Percentiles rank a stretch among this genome's conserved stretches.
Conservation (phyloP, 2,329 filamentous ascomycete species). For the Aspergillus brasiliensis region DNA sequence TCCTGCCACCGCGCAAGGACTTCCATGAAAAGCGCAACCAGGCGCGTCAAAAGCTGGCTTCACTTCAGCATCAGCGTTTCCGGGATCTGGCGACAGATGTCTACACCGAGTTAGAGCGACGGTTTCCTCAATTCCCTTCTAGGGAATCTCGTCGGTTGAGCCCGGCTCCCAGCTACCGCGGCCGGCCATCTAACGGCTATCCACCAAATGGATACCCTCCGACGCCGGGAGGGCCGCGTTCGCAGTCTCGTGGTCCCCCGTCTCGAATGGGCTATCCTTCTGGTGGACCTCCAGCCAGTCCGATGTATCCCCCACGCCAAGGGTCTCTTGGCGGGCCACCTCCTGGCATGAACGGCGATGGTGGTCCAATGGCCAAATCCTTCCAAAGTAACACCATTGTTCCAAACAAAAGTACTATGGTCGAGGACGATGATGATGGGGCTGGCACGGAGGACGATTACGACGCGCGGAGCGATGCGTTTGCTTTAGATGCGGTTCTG, state of each 20-base stretch:
- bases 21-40: slow-evolving; percentile 98
- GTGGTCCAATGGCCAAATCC: slow-evolving; percentile 81
- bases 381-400: slow-evolving; percentile 96
- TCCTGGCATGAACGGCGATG: slow-evolving; percentile 62
- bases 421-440: slow-evolving; percentile 86
- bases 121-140: slow-evolving; percentile 78
- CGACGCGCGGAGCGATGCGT: slow-evolving; percentile 63
- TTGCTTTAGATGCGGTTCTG: slow-evolving; percentile 59
- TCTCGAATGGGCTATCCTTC: slow-evolving; percentile 39
- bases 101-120: slow-evolving; percentile 88
- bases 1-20: slow-evolving; percentile 77
- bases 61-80: slow-evolving; percentile 82
- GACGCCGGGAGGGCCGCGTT: slow-evolving; percentile 52
- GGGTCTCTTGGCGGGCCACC: slow-evolving; percentile 46
- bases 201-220: slow-evolving; percentile 59
- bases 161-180: slow-evolving; percentile 63
- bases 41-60: slow-evolving; percentile 91
- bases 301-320: slow-evolving; percentile 42
- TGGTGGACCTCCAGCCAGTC: slow-evolving; percentile 39
- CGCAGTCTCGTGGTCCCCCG: slow-evolving; percentile 42
- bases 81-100: slow-evolving; percentile 93
- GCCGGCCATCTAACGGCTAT: slow-evolving; percentile 41
- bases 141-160: slow-evolving; percentile 70
- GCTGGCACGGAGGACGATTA: slow-evolving; percentile 58
- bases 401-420: slow-evolving; percentile 95